Conservation (phyloP, 208 protist genomes). For the Leishmania braziliensis region DNA sequence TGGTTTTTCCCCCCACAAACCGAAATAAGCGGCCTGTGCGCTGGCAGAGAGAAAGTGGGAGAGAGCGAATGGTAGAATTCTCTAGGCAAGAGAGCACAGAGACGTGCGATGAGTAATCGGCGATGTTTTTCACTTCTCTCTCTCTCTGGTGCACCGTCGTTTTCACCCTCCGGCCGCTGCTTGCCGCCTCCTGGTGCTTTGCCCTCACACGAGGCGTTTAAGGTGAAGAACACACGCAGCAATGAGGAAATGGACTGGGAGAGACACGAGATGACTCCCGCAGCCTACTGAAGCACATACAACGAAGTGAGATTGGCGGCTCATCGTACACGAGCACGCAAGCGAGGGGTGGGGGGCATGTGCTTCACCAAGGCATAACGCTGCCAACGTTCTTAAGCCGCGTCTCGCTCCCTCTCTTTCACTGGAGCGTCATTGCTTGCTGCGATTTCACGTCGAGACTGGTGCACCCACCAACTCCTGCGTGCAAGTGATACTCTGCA, state of each 20-base stretch:
- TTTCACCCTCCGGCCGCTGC: not conserved
- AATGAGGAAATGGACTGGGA: not conserved
- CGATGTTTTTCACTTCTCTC: not conserved
- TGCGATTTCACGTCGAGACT: not conserved
- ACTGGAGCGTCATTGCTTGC: not conserved
- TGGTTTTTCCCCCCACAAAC: not conserved
- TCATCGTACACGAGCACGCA: not conserved
- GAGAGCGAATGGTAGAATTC: not conserved
- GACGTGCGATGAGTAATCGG: not conserved
- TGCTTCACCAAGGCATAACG: not conserved
- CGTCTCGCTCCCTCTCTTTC: not conserved
- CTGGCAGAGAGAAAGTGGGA: not conserved
- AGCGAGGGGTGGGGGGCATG: not conserved
- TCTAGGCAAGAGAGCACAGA: not conserved
- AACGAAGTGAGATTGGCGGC: not conserved
- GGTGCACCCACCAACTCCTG: not conserved
- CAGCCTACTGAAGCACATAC: not conserved
- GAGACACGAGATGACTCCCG: not conserved
- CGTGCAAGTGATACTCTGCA: not conserved
- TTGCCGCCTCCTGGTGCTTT: not conserved
- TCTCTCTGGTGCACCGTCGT: not conserved
- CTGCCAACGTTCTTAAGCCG: not conserved
- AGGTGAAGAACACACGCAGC: not conserved
- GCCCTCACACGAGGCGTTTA: not conserved
- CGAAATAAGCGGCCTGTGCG: no score